Conservation (phyloP, 148 eudicot species). For the Cornus florida region DNA sequence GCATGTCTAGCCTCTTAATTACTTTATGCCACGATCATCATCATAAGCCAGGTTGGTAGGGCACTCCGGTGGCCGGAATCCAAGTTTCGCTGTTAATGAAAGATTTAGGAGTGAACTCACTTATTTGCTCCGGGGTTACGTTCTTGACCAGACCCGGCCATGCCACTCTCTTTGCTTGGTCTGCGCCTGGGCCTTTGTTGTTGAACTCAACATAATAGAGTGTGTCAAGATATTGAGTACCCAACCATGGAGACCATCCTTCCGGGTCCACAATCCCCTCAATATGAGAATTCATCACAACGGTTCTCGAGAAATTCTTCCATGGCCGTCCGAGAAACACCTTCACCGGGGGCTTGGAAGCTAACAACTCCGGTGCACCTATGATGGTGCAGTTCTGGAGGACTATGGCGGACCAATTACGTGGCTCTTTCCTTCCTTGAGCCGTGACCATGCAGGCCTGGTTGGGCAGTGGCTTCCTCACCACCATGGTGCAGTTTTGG, state of each 20-base stretch:
- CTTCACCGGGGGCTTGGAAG: slow-evolving; percentile 9
- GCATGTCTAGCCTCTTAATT: neutral
- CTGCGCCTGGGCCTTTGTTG: slow-evolving; percentile 54
- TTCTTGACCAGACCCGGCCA: slow-evolving; percentile 49
- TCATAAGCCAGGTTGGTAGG: slow-evolving; percentile 11
- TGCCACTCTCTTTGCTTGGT: slow-evolving; percentile 31
- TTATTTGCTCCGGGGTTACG: slow-evolving; percentile 28
- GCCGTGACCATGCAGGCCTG: slow-evolving; percentile 60
- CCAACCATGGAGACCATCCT: slow-evolving; percentile 58
- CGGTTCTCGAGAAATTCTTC: slow-evolving; percentile 54
- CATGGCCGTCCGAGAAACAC: slow-evolving; percentile 61
- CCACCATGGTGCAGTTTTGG: slow-evolving; percentile 55
- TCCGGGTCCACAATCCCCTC: slow-evolving; percentile 38
- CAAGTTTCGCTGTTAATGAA: slow-evolving; percentile 14
- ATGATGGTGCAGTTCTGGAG: slow-evolving; percentile 50
- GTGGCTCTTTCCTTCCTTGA: slow-evolving; percentile 46
- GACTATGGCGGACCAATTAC: slow-evolving; percentile 39
- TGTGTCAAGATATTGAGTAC: slow-evolving; percentile 32
- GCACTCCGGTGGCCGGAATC: slow-evolving; percentile 31
- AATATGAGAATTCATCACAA: slow-evolving; percentile 45
- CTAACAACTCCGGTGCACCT: slow-evolving; percentile 25
- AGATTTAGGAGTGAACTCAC: slow-evolving; percentile 28
- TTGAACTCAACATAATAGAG: slow-evolving; percentile 48
- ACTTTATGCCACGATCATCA: neutral
- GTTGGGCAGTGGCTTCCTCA: slow-evolving; percentile 43